Evolutionary conservation across 169 alveolate species (phyloP).

Genomic region (Plasmodium sp.): DNA sequence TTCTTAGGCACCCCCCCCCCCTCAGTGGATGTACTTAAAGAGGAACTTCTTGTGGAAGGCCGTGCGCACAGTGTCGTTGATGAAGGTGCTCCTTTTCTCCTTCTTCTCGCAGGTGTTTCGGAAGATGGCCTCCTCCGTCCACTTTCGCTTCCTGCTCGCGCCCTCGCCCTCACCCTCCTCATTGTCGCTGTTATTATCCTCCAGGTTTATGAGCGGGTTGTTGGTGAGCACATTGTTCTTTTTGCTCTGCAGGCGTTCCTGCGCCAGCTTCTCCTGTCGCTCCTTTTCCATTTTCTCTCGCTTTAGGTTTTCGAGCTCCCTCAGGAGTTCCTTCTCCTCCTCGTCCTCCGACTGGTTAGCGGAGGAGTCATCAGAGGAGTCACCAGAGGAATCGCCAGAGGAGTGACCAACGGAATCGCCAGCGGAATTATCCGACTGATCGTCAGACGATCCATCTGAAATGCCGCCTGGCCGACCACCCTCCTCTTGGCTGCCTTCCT

Average conservation of each 20-base stretch:
- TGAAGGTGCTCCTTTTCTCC: constrained; percentile 79
- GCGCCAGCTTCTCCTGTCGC: constrained; percentile 82
- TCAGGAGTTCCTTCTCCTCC: constrained; percentile 91
- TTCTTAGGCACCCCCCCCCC: too few species aligned
- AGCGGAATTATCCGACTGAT: neutral
- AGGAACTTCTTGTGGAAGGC: constrained; percentile 94
- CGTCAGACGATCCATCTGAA: too few species aligned
- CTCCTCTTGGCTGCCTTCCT: neutral
- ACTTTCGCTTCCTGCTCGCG: constrained; percentile 87
- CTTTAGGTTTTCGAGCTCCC: constrained; percentile 94
- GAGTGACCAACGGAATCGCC: neutral
- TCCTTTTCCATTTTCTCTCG: constrained; percentile 90
- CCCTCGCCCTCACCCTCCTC: constrained; percentile 76
- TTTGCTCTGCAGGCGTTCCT: constrained; percentile 49
- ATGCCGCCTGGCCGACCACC: too few species aligned
- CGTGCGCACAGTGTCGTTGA: constrained; percentile 95
- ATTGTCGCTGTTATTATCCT: constrained; percentile 63
- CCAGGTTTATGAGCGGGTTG: constrained; percentile 84
- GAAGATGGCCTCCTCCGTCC: constrained; percentile 93
- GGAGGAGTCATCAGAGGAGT: neutral
- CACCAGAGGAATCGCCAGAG: neutral
- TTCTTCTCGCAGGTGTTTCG: constrained; percentile 90
- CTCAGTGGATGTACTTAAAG: constrained; percentile 86
- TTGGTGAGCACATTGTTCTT: constrained; percentile 81
- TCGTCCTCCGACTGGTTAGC: constrained; percentile 33